phyloP scores from a whole-genome alignment of 2,329 filamentous ascomycete genomes.

The Dothidotthia symphoricarpi region DNA sequence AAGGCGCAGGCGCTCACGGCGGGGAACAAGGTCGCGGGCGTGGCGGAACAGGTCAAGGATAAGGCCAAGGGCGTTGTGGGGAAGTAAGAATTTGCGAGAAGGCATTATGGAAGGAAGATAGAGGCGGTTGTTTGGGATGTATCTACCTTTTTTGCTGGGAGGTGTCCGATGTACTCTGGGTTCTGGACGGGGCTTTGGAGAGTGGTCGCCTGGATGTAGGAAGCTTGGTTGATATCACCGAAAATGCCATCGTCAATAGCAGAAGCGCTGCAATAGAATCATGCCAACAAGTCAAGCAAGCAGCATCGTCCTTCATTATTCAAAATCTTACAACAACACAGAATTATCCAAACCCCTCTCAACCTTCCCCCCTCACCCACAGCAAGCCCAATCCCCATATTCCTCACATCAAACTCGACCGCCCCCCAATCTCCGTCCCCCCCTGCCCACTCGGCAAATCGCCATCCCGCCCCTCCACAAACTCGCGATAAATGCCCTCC shows the following conservation, averaged over 20 bases:
- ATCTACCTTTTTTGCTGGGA: no score
- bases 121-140: not conserved
- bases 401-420: slow-evolving; percentile 83
- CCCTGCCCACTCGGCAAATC: slow-evolving; percentile 95
- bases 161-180: no score
- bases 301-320: not conserved
- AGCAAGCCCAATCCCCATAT: not conserved
- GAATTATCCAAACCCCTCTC: not conserved
- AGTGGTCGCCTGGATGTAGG: no score
- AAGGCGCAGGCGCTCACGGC: slow-evolving; percentile 31
- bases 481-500: slow-evolving; percentile 83
- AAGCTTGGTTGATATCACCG: no score
- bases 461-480: slow-evolving; percentile 86
- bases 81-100: no score
- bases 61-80: slow-evolving; percentile 7
- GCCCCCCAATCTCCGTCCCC: slow-evolving; percentile 84
- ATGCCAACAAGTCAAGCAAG: no score
- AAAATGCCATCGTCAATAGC: no score
- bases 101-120: not conserved
- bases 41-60: slow-evolving; percentile 1
- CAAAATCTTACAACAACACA: not conserved
- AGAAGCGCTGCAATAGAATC: no score
- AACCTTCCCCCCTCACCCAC: not conserved
- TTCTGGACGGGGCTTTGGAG: no score
- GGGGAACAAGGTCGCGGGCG: slow-evolving; percentile 2